phyloP scores from a whole-genome alignment of 2,329 filamentous ascomycete species.

The Diplodia scrobiculata region DNA sequence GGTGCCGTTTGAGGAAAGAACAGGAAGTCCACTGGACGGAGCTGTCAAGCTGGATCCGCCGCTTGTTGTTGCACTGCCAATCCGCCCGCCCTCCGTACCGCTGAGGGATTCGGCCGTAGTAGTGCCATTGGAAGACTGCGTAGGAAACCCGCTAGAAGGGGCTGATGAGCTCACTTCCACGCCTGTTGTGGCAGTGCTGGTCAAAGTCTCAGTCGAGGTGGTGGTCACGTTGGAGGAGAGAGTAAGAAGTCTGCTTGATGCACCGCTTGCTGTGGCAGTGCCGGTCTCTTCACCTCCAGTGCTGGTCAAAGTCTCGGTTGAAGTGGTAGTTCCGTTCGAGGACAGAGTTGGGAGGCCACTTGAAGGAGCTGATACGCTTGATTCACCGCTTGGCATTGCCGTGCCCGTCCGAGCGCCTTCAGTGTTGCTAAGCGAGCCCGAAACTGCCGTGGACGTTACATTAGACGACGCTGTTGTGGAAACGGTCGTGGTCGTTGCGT shows the following conservation, averaged over 20 bases:
- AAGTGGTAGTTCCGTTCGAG: not conserved
- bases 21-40: not conserved
- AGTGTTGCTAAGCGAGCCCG: not conserved
- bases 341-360: not conserved
- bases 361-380: not conserved
- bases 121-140: not conserved
- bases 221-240: not conserved
- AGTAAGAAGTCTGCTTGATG: not conserved
- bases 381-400: not conserved
- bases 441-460: not conserved
- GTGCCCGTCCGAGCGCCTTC: not conserved
- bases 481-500: not conserved
- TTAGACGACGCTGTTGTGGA: not conserved
- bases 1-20: not conserved
- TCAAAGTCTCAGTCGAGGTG: not conserved
- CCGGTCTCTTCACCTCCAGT: not conserved
- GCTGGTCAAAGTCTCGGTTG: not conserved
- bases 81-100: not conserved
- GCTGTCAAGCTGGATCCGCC: not conserved
- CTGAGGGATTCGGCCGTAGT: not conserved
- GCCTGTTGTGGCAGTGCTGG: not conserved
- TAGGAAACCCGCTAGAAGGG: slow-evolving; percentile 1
- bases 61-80: not conserved
- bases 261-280: not conserved
- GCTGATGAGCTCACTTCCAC: not conserved